These are phyloP conservation scores for Camellia lanceoleosa DNA, from an alignment of 148 eudicot genomes.

Conservation along the genomic window DNA sequence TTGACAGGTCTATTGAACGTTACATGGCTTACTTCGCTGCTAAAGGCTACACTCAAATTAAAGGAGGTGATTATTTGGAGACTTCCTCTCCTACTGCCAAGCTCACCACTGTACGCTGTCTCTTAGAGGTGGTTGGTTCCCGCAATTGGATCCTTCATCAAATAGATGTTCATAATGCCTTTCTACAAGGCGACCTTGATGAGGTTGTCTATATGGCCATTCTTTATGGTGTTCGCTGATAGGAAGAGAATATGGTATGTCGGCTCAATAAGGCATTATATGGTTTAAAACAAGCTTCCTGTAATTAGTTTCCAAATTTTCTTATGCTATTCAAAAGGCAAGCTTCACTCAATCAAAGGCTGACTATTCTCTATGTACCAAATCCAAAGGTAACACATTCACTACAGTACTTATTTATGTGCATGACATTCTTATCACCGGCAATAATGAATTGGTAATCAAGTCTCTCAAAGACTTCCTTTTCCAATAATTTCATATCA, in stretches of 20 bases:
- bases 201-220: not conserved
- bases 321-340: not conserved
- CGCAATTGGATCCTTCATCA: not conserved
- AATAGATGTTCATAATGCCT: not conserved
- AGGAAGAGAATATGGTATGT: not conserved
- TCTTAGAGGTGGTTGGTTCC: not conserved
- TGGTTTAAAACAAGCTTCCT: not conserved
- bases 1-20: too few relatives aligned
- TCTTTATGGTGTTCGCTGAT: not conserved
- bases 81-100: too few relatives aligned
- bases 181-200: not conserved
- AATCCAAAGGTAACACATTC: not conserved
- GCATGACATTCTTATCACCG: not conserved
- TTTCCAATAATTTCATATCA: not conserved
- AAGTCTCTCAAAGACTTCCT: not conserved
- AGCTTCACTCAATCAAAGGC: not conserved
- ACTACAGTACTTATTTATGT: not conserved
- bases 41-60: too few relatives aligned
- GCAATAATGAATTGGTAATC: not conserved
- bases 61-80: too few relatives aligned
- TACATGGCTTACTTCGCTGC: too few relatives aligned
- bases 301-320: not conserved
- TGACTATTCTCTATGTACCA: not conserved
- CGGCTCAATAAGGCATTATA: not conserved
- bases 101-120: too few relatives aligned